Conservation (phyloP, 768 basidiomycete species). For the Leccinum broughii region DNA sequence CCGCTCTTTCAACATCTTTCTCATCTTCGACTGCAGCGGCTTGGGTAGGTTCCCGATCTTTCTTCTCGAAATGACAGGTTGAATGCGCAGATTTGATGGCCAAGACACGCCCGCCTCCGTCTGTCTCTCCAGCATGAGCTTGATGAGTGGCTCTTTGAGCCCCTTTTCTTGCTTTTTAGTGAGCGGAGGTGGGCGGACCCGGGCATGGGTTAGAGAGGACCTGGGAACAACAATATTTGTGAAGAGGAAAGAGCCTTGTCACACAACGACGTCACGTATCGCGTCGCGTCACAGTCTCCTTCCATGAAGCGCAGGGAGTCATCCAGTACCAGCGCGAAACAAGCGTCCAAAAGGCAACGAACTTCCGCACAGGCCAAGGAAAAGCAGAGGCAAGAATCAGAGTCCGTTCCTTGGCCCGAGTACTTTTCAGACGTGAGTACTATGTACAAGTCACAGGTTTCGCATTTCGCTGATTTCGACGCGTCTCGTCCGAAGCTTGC, state of each 20-base stretch:
- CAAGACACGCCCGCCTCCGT: constrained; percentile 39
- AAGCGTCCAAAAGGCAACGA: constrained; percentile 19
- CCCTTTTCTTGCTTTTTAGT: constrained; percentile 31
- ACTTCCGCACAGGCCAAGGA: constrained; percentile 15
- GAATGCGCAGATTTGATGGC: constrained; percentile 52
- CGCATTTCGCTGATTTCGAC: constrained; percentile 1
- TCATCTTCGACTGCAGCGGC: constrained; percentile 40
- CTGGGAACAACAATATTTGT: constrained; percentile 35
- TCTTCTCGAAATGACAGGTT: constrained; percentile 42
- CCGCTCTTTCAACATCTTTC: constrained; percentile 39
- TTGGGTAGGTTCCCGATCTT: constrained; percentile 41
- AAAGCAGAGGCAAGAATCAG: constrained; percentile 17
- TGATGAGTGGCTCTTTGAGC: constrained; percentile 39
- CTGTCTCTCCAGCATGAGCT: constrained; percentile 42
- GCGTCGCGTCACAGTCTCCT: constrained; percentile 21
- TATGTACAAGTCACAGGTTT: too few relatives aligned
- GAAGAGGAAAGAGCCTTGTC: neutral
- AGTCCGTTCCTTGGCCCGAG: constrained; percentile 50
- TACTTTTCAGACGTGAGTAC: constrained; percentile 54
- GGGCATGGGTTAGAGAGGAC: constrained; percentile 23
- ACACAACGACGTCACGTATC: constrained; percentile 17
- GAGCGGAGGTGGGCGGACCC: constrained; percentile 33
- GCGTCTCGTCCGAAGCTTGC: constrained; percentile 43
- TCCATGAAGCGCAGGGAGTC: constrained; percentile 19
- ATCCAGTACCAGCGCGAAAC: neutral